A percentile compares a stretch with the other conserved stretches of the same genome.
phyloP scores from a whole-genome alignment of 2,329 filamentous ascomycete species.

The Xylaria sp. region DNA sequence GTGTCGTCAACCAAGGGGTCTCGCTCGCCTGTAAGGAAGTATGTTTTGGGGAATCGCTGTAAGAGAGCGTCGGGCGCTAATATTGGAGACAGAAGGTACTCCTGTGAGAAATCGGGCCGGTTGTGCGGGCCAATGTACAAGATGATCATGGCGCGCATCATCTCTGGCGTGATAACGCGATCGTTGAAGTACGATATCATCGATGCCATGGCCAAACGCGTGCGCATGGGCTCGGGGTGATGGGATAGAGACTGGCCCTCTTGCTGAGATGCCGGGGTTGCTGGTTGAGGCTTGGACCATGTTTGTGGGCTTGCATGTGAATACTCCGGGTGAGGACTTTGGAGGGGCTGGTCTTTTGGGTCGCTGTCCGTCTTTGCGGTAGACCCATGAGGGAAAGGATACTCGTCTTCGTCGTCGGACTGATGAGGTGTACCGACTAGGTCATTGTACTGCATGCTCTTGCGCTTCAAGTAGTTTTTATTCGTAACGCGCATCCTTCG shows the following conservation, averaged over 20 bases:
- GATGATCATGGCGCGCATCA: slow-evolving; percentile 99
- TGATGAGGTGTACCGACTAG: slow-evolving; percentile 85
- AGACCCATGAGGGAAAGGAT: slow-evolving; percentile 50
- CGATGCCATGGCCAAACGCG: slow-evolving; percentile 92
- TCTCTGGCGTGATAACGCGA: slow-evolving; percentile 91
- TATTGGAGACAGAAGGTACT: slow-evolving; percentile 90
- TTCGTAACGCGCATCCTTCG: slow-evolving; percentile 82
- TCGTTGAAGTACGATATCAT: slow-evolving; percentile 99
- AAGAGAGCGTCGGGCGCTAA: slow-evolving; percentile 87
- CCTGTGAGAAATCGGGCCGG: slow-evolving; percentile 89
- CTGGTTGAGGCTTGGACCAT: slow-evolving; percentile 47
- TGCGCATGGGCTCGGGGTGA: slow-evolving; percentile 72
- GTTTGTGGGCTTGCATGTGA: slow-evolving; percentile 60
- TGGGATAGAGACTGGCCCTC: slow-evolving; percentile 55
- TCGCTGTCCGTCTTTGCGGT: slow-evolving; percentile 36
- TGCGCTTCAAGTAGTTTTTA: slow-evolving; percentile 79
- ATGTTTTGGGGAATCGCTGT: slow-evolving; percentile 90
- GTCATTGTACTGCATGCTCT: slow-evolving; percentile 88
- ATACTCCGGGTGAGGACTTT: slow-evolving; percentile 61
- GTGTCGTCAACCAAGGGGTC: slow-evolving; percentile 97
- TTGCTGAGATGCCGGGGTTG: slow-evolving; percentile 37
- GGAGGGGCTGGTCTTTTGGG: slow-evolving; percentile 37
- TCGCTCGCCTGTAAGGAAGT: slow-evolving; percentile 92
- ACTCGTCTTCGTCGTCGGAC: slow-evolving; percentile 77
- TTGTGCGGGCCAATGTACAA: slow-evolving; percentile 95